These are phyloP conservation scores for Aspergillus carbonarius DNA, from an alignment of 2,329 filamentous ascomycete species.

Conservation along the genomic window DNA sequence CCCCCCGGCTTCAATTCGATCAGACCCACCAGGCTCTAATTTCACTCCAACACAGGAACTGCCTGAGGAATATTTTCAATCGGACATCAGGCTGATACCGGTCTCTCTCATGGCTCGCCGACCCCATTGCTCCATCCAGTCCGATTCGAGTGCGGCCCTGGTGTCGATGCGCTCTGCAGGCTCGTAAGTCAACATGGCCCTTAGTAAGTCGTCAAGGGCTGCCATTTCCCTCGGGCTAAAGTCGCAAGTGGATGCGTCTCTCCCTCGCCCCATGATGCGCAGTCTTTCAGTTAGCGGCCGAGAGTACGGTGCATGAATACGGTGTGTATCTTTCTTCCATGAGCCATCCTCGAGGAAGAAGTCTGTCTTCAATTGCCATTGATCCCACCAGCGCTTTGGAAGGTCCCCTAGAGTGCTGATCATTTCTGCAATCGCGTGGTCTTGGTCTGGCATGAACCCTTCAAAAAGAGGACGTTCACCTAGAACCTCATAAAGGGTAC, in stretches of 20 bases:
- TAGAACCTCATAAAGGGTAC: not conserved
- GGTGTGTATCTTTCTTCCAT: not conserved
- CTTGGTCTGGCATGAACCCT: not conserved
- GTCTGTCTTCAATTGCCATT: not conserved
- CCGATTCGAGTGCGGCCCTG: not conserved
- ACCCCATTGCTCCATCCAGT: constrained; percentile 2
- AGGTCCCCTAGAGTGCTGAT: not conserved
- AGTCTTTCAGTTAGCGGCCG: not conserved
- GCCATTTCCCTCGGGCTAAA: not conserved
- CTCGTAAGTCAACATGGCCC: not conserved
- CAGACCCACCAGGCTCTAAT: too few species aligned
- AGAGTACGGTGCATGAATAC: not conserved
- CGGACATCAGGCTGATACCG: too few species aligned
- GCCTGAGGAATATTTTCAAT: too few species aligned
- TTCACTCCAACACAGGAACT: too few species aligned
- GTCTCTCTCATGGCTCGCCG: not conserved
- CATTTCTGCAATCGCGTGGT: not conserved
- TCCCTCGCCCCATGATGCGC: not conserved
- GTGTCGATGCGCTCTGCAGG: not conserved
- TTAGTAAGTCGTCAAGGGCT: not conserved
- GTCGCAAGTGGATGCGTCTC: not conserved
- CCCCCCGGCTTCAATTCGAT: too few species aligned
- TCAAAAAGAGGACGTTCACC: not conserved
- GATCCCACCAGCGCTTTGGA: not conserved
- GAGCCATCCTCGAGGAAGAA: not conserved